Conservation (phyloP, 2,329 filamentous ascomycete genomes). For the Penicillium occitanis region DNA sequence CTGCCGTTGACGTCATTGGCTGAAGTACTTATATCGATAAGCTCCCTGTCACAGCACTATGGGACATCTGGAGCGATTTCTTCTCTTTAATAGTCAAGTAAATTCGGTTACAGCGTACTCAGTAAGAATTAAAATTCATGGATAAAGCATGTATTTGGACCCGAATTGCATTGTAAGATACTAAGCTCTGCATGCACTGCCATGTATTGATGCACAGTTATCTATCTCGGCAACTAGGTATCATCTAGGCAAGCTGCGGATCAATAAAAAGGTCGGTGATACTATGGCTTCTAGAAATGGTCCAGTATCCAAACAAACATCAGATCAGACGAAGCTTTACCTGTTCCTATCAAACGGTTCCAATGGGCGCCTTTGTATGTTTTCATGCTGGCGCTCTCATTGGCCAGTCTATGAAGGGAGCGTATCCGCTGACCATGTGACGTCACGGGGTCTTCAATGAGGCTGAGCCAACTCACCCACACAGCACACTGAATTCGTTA, state of each 20-base stretch:
- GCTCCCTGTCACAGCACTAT: background rate
- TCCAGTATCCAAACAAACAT: background rate
- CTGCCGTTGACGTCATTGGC: slow-evolving; percentile 9
- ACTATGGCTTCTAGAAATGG: background rate
- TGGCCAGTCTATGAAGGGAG: background rate
- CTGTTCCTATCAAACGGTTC: slow-evolving; percentile 4
- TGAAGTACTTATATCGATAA: background rate
- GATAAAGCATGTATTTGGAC: background rate
- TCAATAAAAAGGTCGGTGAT: too few species aligned
- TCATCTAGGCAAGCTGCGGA: too few species aligned
- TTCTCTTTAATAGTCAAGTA: background rate
- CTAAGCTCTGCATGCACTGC: background rate
- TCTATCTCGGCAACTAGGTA: too few species aligned
- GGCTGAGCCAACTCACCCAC: background rate
- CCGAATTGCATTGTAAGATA: background rate
- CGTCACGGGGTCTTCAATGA: slow-evolving; percentile 6
- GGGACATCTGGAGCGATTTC: background rate
- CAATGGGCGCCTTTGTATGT: background rate
- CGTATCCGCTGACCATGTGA: background rate
- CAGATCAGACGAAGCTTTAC: background rate
- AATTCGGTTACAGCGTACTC: background rate
- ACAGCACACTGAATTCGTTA: background rate
- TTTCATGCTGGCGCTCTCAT: background rate
- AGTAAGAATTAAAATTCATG: background rate
- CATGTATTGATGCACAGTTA: too few species aligned